Evolutionary conservation across 108 stramenopile genomes (phyloP), one percentile per base, ranked within the genome.

Genomic region (Pseudonitzschia delicatissima): DNA sequence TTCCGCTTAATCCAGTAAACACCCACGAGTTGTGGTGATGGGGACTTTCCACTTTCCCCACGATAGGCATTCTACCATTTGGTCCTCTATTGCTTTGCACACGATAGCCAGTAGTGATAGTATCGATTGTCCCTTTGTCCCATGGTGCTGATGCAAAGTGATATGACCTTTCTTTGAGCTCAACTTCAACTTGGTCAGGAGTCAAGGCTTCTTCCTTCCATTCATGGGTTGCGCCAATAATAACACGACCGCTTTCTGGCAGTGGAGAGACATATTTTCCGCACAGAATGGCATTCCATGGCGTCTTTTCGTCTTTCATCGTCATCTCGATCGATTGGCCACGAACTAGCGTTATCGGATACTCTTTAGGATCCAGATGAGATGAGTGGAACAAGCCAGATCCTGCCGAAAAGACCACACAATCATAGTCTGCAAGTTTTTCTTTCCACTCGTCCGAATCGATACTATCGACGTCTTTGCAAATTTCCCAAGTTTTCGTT

Each of bases 161-260:
- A 50, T 78, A 77, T 2, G 89, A 80, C 44, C 82, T 77, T 29
- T 71, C 61, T 51, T 67, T 71, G 8, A 91, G 59, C 35, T 90
- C 90, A 5, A 69, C 57, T 17, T 64, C 26, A 4, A 91, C 86
- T 53, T 84, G 68, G 13, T 69, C 33, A 21, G 44, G 31, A 45
- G 51, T 47, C 34, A 91, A 29, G n/a, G 85, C 63, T 25, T 66
- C 34, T 26, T 59, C 69, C 45, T 83, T 65, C 59, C 81, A 94
- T 64, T 94, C 93, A 35, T 94, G 93, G 2, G 93, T 87, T n/a
- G 93, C 88, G 45, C 93, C 93, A 57, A 94, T 76, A 39, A 88
- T 36, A 23, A 85, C 75, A 28, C 62, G 58, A 37, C 58, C 45
- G 3, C 35, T 52, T 4, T 82, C 67, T 15, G 66, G 71, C 29